Evolutionary conservation across 208 protist genomes (phyloP).

Genomic region (Crithidia thermophila): DNA sequence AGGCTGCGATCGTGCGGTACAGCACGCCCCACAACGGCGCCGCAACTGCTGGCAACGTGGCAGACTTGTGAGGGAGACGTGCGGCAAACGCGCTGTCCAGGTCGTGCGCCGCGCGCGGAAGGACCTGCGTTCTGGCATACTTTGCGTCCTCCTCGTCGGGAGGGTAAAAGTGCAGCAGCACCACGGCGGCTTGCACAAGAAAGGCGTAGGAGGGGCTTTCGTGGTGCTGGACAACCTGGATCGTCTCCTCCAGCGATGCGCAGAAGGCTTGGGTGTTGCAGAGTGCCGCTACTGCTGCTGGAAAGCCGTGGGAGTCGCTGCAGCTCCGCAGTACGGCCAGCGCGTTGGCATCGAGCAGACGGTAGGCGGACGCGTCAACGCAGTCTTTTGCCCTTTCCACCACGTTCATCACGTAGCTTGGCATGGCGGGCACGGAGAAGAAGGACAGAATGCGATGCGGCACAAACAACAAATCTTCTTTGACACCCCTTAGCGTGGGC

Average conservation of each 20-base stretch:
- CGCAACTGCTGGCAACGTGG: neutral
- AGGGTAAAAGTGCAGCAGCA: constrained; percentile 27
- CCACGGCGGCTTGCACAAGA: constrained; percentile 7
- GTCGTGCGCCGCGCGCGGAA: constrained; percentile 12
- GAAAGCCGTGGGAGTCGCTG: neutral
- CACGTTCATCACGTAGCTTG: constrained; percentile 1
- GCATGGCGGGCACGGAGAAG: constrained; percentile 7
- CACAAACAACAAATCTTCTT: constrained; percentile 11
- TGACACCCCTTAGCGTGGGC: neutral
- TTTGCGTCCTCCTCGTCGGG: neutral
- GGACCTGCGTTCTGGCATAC: neutral
- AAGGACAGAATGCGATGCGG: constrained; percentile 25
- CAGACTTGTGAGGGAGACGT: neutral
- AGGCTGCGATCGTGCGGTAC: neutral
- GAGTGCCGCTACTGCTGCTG: neutral
- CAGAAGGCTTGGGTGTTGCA: constrained; percentile 10
- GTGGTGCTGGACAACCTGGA: constrained; percentile 29
- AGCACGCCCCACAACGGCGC: constrained; percentile 21
- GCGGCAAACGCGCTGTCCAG: neutral
- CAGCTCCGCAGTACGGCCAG: constrained; percentile 14
- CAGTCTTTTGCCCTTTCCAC: constrained; percentile 23
- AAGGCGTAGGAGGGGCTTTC: constrained; percentile 23
- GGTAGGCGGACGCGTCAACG: constrained; percentile 23
- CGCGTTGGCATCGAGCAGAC: constrained; percentile 32
- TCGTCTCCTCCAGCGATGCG: constrained; percentile 5